phyloP scores from a whole-genome alignment of 2,329 filamentous ascomycete genomes.

The Aplosporella prunicola region DNA sequence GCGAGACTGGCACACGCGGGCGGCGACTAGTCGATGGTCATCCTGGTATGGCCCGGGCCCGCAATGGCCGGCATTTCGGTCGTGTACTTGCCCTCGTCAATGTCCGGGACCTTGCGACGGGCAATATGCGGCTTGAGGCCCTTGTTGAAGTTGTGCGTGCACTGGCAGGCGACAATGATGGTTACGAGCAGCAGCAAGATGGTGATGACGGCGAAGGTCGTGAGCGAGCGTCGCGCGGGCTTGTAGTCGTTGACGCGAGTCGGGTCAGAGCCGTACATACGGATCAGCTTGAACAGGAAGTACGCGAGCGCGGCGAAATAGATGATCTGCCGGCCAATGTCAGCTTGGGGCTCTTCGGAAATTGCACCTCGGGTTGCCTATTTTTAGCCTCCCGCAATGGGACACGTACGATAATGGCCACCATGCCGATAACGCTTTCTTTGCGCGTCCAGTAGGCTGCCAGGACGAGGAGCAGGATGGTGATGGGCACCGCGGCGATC shows the following conservation, averaged over 20 bases:
- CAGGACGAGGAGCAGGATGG: constrained; percentile 75
- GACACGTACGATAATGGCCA: constrained; percentile 54
- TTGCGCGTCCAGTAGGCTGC: constrained; percentile 78
- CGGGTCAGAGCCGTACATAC: constrained; percentile 67
- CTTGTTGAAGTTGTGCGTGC: constrained; percentile 81
- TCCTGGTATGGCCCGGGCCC: constrained; percentile 34
- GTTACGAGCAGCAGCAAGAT: constrained; percentile 81
- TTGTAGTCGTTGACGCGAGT: constrained; percentile 49
- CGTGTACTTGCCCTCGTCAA: constrained; percentile 41
- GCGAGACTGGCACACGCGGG: no score
- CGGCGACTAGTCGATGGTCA: constrained; percentile 33
- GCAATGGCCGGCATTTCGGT: constrained; percentile 41
- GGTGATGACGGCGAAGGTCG: constrained; percentile 88
- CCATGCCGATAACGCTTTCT: constrained; percentile 73
- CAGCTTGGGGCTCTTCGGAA: background rate
- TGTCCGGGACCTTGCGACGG: constrained; percentile 41
- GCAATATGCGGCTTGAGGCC: constrained; percentile 82
- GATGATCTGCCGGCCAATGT: constrained; percentile 43
- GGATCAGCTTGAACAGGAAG: constrained; percentile 95
- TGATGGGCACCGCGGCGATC: constrained; percentile 80
- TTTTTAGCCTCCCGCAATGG: background rate
- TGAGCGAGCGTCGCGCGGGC: constrained; percentile 75
- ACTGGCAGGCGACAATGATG: constrained; percentile 76
- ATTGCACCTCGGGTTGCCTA: background rate
- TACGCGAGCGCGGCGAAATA: constrained; percentile 87